A percentile compares a stretch with the other conserved stretches of the same genome.
Evolutionary conservation across 2,329 filamentous ascomycete genomes (phyloP).

Genomic region (Sordariomycetes sp.): DNA sequence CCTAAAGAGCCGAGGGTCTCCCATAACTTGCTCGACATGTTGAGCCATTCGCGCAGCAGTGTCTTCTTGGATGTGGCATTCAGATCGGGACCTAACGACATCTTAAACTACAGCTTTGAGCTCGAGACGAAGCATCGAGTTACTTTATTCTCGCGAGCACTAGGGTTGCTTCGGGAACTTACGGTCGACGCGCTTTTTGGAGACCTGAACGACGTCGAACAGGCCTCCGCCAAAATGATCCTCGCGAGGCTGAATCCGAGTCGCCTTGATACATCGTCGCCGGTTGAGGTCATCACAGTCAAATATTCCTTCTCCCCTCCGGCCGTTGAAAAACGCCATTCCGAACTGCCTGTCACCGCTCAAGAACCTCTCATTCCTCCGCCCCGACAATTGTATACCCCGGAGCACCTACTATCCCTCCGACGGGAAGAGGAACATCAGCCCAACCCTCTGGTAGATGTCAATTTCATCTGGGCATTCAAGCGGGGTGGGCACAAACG

Average conservation of each 20-base stretch:
- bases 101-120: background rate
- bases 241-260: background rate
- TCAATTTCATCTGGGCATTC: background rate
- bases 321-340: background rate
- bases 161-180: background rate
- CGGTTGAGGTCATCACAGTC: background rate
- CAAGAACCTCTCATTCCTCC: background rate
- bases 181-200: background rate
- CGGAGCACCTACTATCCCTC: background rate
- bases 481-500: background rate
- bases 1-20: background rate
- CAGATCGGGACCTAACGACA: background rate
- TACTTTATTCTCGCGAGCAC: background rate
- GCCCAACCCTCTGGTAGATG: background rate
- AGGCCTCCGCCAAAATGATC: background rate
- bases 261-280: background rate
- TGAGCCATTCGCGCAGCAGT: background rate
- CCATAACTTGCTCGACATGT: background rate
- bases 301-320: background rate
- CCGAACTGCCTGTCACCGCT: background rate
- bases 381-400: background rate
- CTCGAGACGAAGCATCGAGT: background rate
- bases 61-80: background rate
- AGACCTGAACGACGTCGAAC: background rate
- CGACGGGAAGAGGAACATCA: background rate